phyloP scores from a whole-genome alignment of 2,329 filamentous ascomycete species.

The Bipolaris victoriae region DNA sequence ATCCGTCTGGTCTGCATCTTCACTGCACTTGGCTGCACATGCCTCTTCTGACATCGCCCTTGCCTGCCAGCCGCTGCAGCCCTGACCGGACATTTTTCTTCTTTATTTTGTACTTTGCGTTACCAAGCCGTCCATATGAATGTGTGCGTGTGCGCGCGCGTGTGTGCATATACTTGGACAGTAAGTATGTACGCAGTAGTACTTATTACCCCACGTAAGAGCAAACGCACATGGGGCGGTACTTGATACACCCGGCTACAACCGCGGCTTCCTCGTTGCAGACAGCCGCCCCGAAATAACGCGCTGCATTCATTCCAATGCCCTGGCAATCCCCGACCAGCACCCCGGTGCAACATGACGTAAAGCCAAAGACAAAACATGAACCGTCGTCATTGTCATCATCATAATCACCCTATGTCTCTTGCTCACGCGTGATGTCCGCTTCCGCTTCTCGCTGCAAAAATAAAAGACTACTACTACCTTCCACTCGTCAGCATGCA shows the following conservation, averaged over 20 bases:
- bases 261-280: constrained; percentile 11
- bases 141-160: not conserved
- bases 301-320: not conserved
- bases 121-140: not conserved
- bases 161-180: not conserved
- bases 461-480: too few relatives aligned
- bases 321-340: not conserved
- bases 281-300: not conserved
- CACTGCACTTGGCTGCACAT: constrained; percentile 22
- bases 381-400: not conserved
- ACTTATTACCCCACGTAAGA: too few relatives aligned
- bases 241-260: constrained; percentile 2
- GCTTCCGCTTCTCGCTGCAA: not conserved
- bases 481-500: not conserved
- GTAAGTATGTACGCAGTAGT: too few relatives aligned
- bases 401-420: not conserved
- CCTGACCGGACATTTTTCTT: not conserved
- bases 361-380: not conserved
- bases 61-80: constrained; percentile 13
- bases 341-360: constrained; percentile 6
- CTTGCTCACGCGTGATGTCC: constrained; percentile 1
- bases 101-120: not conserved
- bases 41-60: constrained; percentile 15
- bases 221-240: too few relatives aligned
- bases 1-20: not conserved